Conservation (phyloP, 768 basidiomycete species). For the Lentinula detonsa region DNA sequence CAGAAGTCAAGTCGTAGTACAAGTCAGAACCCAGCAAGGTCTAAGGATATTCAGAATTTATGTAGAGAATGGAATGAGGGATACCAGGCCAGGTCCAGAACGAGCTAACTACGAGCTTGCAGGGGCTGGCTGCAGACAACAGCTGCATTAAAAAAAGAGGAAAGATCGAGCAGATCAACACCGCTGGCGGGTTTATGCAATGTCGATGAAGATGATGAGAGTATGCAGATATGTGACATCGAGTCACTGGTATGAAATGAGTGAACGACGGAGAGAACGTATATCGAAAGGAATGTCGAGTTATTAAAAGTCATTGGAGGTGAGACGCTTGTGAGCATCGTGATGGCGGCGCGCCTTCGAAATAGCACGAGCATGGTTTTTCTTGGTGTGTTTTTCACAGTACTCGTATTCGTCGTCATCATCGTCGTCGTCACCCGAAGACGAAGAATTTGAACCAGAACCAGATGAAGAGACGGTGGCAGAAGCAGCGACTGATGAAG, state of each 20-base stretch:
- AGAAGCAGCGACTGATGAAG: neutral
- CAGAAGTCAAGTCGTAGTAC: neutral
- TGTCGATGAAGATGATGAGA: neutral
- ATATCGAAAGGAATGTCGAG: neutral
- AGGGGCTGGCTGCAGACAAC: neutral
- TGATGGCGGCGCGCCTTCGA: neutral
- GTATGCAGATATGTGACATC: neutral
- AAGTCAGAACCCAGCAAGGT: neutral
- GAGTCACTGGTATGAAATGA: neutral
- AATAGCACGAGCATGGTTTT: neutral
- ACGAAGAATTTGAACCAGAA: conserved; percentile 9
- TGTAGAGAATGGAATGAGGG: neutral
- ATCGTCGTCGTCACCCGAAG: conserved; percentile 10
- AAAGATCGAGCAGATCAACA: neutral
- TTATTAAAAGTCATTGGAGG: neutral
- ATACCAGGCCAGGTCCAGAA: neutral
- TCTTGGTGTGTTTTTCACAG: neutral
- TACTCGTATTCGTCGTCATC: neutral
- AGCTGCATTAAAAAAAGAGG: neutral
- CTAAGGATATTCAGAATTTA: neutral
- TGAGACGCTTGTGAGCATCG: neutral
- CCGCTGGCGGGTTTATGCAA: neutral
- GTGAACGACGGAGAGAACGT: neutral
- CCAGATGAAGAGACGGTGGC: conserved; percentile 11
- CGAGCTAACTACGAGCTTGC: neutral